Base-by-base conservation (phyloP, 2,329 filamentous ascomycete genomes). In the Curvularia lunata region DNA sequence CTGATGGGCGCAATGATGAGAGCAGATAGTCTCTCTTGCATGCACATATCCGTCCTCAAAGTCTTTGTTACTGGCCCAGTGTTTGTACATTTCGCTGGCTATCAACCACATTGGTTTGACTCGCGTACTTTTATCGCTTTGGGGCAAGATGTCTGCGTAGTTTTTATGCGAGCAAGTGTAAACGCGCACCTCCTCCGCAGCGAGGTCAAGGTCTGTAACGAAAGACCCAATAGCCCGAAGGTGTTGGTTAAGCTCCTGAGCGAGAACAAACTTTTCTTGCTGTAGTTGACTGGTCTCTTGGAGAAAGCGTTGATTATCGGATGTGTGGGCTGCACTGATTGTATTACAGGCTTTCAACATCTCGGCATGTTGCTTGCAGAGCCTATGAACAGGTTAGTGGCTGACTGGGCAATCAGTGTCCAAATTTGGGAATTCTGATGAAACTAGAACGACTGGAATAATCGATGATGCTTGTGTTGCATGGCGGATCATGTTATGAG, bases 1-100 rank as follows among this genome's bases (percentile, higher is more conserved):
- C 49, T 61, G 59, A 46, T 67, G 63, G 2, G 55, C 54, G 8
- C 43, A 41, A 50, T 63, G 61, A 48, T 67, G 65, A 0, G 42
- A 7, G 10, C 64, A 19, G 9, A 59, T 2, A 2, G 18, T 23
- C 7, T 42, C 37, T 10, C 61, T 49, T 0, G 8, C 12, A 3
- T 19, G 10, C 3, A 21, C 37, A 38, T 65, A 67, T 10, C 45
- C 23, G 5, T 32, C 12, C 8, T 60, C n/a, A 30, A 64, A 67
- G 0, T 40, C 19, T 1, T 27, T 2, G 21, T 64, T 56, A 4
- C 27, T 12, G 0, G 7, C 4, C 41, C 38, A 56, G 2, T 49
- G 43, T 1, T 25, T 41, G 30, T 53, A 61, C 5, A 59, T 28
- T 2, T 49, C 43, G 3, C 21, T 6, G 1, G 42, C 52, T 21